Evolutionary conservation across 148 eudicot species (phyloP).

Genomic region (Polygonum maritimum): DNA sequence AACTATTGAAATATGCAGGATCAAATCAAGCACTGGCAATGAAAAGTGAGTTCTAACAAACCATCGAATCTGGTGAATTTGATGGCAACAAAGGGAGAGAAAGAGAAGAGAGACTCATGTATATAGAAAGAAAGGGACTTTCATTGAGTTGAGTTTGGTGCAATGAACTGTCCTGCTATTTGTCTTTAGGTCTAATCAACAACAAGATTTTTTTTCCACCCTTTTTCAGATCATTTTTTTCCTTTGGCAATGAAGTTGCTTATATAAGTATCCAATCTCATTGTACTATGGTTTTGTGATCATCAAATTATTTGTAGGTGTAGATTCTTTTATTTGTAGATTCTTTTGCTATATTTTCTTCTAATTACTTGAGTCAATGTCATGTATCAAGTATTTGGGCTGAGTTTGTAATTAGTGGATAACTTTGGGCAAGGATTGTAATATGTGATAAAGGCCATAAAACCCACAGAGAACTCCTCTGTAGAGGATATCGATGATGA

Average conservation of each 20-base stretch:
- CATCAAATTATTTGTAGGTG: neutral
- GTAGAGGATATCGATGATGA: too few species aligned
- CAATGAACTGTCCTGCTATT: slow-evolving; percentile 4
- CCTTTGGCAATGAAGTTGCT: neutral
- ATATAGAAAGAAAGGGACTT: slow-evolving; percentile 3
- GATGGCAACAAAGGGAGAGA: neutral
- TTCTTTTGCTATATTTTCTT: too few species aligned
- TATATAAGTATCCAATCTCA: neutral
- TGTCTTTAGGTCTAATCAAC: slow-evolving; percentile 2
- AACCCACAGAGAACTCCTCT: too few species aligned
- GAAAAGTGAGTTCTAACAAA: slow-evolving; percentile 7
- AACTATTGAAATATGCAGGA: neutral
- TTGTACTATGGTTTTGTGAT: neutral
- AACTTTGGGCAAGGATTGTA: too few species aligned
- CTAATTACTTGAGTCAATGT: too few species aligned
- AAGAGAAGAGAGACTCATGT: neutral
- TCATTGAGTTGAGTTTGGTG: slow-evolving; percentile 2
- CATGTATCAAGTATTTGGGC: too few species aligned
- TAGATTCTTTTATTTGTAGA: neutral
- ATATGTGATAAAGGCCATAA: too few species aligned
- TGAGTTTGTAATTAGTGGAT: too few species aligned
- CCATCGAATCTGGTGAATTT: neutral
- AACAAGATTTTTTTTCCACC: neutral
- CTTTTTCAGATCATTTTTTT: neutral
- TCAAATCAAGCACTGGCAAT: neutral